Base-by-base conservation (phyloP, 495 filamentous ascomycete species). In the Trichoderma virens region DNA sequence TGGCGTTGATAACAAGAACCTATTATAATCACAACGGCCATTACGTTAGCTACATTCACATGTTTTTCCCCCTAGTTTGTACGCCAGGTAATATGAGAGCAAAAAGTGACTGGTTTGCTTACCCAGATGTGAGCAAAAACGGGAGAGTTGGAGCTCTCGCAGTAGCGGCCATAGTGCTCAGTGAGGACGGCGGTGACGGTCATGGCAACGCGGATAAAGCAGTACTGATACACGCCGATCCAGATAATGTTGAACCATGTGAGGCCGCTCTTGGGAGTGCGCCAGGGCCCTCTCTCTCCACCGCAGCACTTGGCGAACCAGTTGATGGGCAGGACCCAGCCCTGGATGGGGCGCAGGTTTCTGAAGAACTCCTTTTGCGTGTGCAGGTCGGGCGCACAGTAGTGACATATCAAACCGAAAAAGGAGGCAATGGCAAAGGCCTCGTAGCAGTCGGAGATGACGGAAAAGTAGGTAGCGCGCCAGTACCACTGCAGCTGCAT, bases 231-330 rank as follows among this genome's bases (percentile, higher is more conserved):
- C 38, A 97, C 80, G 45, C 87, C 85, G 30, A 89, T 80, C 91
- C 90, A 97, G 66, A 97, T 82, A 31, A 97, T 85, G 70, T 97
- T 97, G 73, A 96, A 97, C 92, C 92, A 94, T 2, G 92, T 97
- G 76, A 97, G 77, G 1, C 92, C 92, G 74, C 87, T 96, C 65
- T 83, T 81, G 9, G 92, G 92, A 34, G 80, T 88, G 66, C 90
- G 82, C 82, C 89, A 89, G 8, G 81, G 76, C 3, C 89, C 88
- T 51, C 81, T 81, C 30, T 86, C 67, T 3, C 87, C 86, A 18
- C 87, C 86, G 64, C 85, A 87, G 65, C 85, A 89, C 63, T 81
- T 85, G 65, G 87, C 83, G 62, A 90, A 78, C 84, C 86, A 88
- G 68, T 68, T 81, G 28, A 94, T 65, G 3, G 92, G 91, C 83